Evolutionary conservation across 78 protist species (phyloP), one percentile per base, ranked within the genome.

Genomic region (Cavenderia fasciculata): DNA sequence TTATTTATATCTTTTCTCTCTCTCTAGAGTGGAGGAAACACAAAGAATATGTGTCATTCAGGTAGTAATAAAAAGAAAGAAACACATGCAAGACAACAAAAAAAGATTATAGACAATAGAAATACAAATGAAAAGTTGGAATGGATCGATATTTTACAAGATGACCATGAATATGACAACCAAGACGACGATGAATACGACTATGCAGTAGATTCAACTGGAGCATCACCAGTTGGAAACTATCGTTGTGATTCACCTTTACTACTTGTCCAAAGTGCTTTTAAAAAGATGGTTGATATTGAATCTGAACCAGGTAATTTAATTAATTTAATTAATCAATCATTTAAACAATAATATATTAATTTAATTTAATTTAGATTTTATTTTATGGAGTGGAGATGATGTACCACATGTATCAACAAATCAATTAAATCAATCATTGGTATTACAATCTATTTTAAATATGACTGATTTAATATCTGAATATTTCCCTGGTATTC

Each of bases 201-300:
- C 6, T 52, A 54, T 49, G 18, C n/a, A 18, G 19, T 61, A 36
- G 75, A 41, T 34, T n/a, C 8, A 21, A 6, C 21, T 21, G 65
- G 76, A 38, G 75, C 76, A 31, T 66, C 77, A 16, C 44, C 74
- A 66, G 23, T 79, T 36, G 88, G 88, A 0, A 66, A 51, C 71
- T 79, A 79, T 54, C 21, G 38, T 40, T 79, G 88, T 79, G 88
- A 79, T 52, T 65, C 88, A 40, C 44, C 88, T 11, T 54, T 46
- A 25, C 40, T 25, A 66, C n/a, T 79, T 40, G 56, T 79, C 21
- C 25, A 36, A 19, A 66, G 77, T 11, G 41, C 76, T 14, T 79
- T 79, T 51, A 46, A 79, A 66, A 16, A 5, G 5, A 79, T 79
- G 88, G 88, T 66, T 23, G 25, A 25, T 12, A 68, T 38, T 1